These are phyloP conservation scores for Coniochaeta sp. DNA, from an alignment of 2,329 filamentous ascomycete species.

Conservation along the genomic window DNA sequence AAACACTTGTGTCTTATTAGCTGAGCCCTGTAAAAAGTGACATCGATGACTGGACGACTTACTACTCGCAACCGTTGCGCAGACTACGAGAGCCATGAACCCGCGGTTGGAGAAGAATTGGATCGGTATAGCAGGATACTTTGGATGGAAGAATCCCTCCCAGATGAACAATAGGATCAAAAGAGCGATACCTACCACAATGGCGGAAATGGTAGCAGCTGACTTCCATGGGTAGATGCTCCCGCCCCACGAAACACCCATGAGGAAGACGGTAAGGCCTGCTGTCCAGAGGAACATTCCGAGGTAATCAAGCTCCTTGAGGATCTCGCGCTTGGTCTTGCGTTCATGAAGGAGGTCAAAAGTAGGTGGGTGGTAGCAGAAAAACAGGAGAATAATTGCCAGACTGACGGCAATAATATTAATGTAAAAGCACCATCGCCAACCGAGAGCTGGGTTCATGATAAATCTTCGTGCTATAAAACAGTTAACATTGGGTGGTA, in stretches of 20 bases:
- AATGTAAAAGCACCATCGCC: constrained; percentile 32
- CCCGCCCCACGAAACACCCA: neutral
- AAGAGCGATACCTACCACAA: constrained; percentile 24
- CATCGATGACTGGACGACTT: neutral
- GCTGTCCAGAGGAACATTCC: neutral
- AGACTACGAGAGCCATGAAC: constrained; percentile 26
- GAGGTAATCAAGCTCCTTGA: constrained; percentile 26
- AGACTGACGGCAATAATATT: constrained; percentile 27
- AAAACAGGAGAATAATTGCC: constrained; percentile 23
- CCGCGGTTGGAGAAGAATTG: constrained; percentile 28
- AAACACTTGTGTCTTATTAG: neutral
- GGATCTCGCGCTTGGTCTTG: constrained; percentile 25
- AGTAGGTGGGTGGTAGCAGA: constrained; percentile 31
- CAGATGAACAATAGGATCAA: constrained; percentile 28
- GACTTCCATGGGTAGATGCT: constrained; percentile 31
- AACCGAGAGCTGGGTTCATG: constrained; percentile 20
- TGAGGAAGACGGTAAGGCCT: neutral
- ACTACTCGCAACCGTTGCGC: constrained; percentile 25
- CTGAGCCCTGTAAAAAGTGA: neutral
- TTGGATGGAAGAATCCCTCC: constrained; percentile 15
- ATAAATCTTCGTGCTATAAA: neutral
- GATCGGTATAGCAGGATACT: constrained; percentile 20
- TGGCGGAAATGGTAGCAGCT: constrained; percentile 26
- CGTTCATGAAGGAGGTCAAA: constrained; percentile 29
- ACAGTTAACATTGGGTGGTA: neutral